Base-by-base conservation (phyloP, 2,329 filamentous ascomycete species). In the Dactylonectria macrodidyma region DNA sequence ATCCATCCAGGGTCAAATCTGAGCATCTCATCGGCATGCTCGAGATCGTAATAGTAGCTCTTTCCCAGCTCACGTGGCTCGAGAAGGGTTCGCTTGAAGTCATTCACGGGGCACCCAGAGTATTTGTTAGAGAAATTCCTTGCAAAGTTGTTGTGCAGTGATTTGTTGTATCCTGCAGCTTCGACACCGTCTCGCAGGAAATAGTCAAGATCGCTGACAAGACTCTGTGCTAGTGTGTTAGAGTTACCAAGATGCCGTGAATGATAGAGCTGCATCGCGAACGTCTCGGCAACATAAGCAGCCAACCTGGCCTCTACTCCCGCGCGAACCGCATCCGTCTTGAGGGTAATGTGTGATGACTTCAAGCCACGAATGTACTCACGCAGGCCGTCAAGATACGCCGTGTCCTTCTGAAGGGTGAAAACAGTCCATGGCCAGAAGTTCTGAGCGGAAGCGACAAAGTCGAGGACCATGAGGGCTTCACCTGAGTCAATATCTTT, bases 351-450 rank as follows among this genome's bases (percentile, higher is more conserved):
- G 5, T 85, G 81, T 1, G 87, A 84, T 5, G 89, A 80, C 65
- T 85, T 85, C 24, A 93, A 81, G 5, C 84, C 82, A 11, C 86
- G 88, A 38, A 96, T 87, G 78, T 94, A 96, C 4, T 87, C 85
- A 19, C 93, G 88, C 19, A 97, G 86, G 62, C 90, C 89, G 48
- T 89, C 85, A 64, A 98, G 87, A 75, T 97, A 95, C 0, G 86
- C 84, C 1, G 88, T 87, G 75, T 97, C 93, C 66, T 91, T 91
- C 68, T 92, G 90, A 41, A 97, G 84, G 46, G 92, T 91, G 64
- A 93, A 92, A 64, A 97, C 95, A 1, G 94, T 95, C 94, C 95
- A 97, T 1, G 95, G 93, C 95, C 95, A 98, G 77, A 95, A 93
- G 79, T 97, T 96, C 77, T 98, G 95, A 5, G 95, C 93, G 3